Percentiles rank a stretch among this genome's conserved stretches.
phyloP scores from a whole-genome alignment of 768 basidiomycete species.

The Chlorophyllum brunneum region DNA sequence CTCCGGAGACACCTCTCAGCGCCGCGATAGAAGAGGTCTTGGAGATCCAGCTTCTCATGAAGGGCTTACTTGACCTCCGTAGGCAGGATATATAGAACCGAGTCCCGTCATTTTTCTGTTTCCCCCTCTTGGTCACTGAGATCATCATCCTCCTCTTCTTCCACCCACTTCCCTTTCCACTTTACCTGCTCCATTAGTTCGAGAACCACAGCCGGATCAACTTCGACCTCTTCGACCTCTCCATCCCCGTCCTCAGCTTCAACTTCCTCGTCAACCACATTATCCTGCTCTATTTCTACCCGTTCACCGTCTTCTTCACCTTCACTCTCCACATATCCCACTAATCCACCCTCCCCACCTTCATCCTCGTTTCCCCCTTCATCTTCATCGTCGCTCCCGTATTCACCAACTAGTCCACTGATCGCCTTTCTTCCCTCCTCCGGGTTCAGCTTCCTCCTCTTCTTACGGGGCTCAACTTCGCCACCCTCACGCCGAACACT shows the following conservation, averaged over 20 bases:
- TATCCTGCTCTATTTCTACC: slow-evolving; percentile 32
- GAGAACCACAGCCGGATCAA: slow-evolving; percentile 16
- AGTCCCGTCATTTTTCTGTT: not conserved
- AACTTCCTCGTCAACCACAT: slow-evolving; percentile 51
- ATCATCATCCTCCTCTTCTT: slow-evolving; percentile 20
- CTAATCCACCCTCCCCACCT: slow-evolving; percentile 29
- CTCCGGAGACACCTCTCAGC: slow-evolving; percentile 71
- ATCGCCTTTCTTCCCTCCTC: slow-evolving; percentile 54
- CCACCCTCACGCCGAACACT: slow-evolving; percentile 23
- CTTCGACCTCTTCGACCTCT: slow-evolving; percentile 12
- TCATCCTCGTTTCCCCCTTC: slow-evolving; percentile 15
- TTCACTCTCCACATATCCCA: slow-evolving; percentile 49
- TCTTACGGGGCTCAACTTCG: slow-evolving; percentile 35
- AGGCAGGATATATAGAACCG: slow-evolving; percentile 59
- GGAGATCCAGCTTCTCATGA: slow-evolving; percentile 81
- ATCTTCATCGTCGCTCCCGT: slow-evolving; percentile 46
- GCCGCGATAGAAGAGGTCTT: slow-evolving; percentile 70
- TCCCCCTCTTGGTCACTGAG: slow-evolving; percentile 1
- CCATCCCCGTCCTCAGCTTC: slow-evolving; percentile 33
- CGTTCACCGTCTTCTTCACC: no score
- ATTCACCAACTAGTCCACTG: slow-evolving; percentile 33
- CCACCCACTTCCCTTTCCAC: slow-evolving; percentile 16
- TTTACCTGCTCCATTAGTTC: slow-evolving; percentile 14
- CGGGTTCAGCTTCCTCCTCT: slow-evolving; percentile 53
- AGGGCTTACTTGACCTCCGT: slow-evolving; percentile 74